Conservation (phyloP, 225 moss, liverwort and hornwort species). For the Climacium dendroides region DNA sequence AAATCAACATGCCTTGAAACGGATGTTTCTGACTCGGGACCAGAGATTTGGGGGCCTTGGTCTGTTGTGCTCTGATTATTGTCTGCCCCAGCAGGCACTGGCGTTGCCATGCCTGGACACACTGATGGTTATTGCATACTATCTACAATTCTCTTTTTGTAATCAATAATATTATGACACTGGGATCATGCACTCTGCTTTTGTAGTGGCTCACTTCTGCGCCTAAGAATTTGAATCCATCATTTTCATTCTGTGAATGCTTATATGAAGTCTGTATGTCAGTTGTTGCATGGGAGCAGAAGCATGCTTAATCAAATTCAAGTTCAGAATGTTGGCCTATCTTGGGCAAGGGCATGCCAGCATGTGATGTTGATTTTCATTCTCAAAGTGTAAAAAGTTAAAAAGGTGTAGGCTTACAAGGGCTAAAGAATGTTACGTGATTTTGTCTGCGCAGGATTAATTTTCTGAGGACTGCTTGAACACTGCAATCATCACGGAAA, state of each 20-base stretch:
- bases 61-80: conserved; percentile 29
- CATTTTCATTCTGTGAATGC: not conserved
- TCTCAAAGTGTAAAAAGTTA: not conserved
- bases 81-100: conserved; percentile 19
- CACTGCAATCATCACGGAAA: not conserved
- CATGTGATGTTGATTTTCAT: not conserved
- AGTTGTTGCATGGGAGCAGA: not conserved
- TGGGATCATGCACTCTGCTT: not conserved
- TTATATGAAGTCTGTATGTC: not conserved
- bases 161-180: not conserved
- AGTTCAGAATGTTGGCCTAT: not conserved
- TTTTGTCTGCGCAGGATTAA: not conserved
- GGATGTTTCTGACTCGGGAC: conserved; percentile 34
- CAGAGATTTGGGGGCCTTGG: conserved; percentile 30
- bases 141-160: not conserved
- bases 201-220: not conserved
- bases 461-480: not conserved
- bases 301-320: not conserved
- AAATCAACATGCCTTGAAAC: conserved; percentile 28
- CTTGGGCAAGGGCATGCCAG: not conserved
- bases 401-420: not conserved
- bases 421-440: not conserved
- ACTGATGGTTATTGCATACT: not conserved
- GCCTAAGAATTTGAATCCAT: not conserved
- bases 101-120: conserved; percentile 25